These are phyloP conservation scores for Cytospora chrysosperma DNA, from an alignment of 2,329 filamentous ascomycete genomes.

Conservation along the genomic window DNA sequence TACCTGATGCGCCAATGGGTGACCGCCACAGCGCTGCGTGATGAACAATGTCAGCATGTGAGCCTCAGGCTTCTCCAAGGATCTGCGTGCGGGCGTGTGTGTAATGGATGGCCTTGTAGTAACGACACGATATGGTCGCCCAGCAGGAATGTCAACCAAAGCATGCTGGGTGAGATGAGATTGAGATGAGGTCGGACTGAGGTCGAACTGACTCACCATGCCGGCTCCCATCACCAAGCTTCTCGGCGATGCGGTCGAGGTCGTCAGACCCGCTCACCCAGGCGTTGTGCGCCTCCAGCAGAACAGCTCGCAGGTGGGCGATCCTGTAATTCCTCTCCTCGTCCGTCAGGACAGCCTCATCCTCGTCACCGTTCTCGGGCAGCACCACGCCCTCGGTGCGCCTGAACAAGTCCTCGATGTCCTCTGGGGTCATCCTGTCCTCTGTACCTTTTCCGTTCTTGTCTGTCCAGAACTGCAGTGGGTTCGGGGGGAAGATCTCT, in stretches of 20 bases:
- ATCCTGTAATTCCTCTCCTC: conserved; percentile 27
- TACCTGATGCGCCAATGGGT: conserved; percentile 56
- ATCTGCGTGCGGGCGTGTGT: no score
- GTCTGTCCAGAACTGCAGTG: neutral
- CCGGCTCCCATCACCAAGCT: conserved; percentile 55
- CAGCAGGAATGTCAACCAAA: no score
- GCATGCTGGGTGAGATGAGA: neutral
- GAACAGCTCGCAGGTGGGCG: conserved; percentile 37
- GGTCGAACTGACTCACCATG: conserved; percentile 47
- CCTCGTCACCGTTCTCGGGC: conserved; percentile 32
- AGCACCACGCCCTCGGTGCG: conserved; percentile 33
- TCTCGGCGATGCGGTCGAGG: conserved; percentile 49
- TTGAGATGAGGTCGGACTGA: no score
- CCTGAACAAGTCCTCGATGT: conserved; percentile 39
- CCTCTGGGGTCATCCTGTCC: conserved; percentile 36
- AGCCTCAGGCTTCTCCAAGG: neutral
- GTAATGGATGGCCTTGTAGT: neutral
- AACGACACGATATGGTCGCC: neutral
- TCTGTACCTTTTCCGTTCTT: conserved; percentile 5
- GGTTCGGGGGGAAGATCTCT: conserved; percentile 8
- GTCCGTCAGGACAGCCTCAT: conserved; percentile 23
- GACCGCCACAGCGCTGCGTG: conserved; percentile 54
- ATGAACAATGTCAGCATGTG: conserved; percentile 8
- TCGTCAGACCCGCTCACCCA: conserved; percentile 41
- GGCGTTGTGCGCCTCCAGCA: conserved; percentile 40